Conservation (phyloP, 2,329 filamentous ascomycete species). For the Microthyrium microscopicum region DNA sequence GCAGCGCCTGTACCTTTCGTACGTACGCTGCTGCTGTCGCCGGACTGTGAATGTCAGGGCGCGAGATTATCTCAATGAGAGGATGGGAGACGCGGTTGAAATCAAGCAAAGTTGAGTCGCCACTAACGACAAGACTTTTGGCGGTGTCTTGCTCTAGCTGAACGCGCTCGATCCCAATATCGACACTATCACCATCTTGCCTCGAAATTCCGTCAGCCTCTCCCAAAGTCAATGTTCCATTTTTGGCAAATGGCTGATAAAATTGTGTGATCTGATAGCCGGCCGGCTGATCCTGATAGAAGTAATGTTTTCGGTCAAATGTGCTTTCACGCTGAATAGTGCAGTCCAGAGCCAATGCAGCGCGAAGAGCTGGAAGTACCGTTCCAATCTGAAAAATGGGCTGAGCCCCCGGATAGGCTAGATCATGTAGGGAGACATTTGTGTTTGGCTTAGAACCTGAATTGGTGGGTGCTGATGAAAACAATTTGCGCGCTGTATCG, state of each 20-base stretch:
- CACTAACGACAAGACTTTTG: constrained; percentile 70
- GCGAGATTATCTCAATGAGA: constrained; percentile 86
- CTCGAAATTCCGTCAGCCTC: constrained; percentile 64
- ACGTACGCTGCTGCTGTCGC: constrained; percentile 78
- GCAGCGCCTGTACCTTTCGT: constrained; percentile 67
- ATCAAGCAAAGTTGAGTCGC: constrained; percentile 57
- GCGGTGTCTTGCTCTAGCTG: constrained; percentile 98
- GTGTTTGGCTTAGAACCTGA: constrained; percentile 44
- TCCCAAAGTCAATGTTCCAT: constrained; percentile 56
- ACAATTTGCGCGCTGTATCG: constrained; percentile 77
- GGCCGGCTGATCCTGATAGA: constrained; percentile 93
- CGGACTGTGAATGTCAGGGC: constrained; percentile 74
- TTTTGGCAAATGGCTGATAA: constrained; percentile 53
- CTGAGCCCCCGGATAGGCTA: constrained; percentile 77
- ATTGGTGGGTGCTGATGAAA: constrained; percentile 44
- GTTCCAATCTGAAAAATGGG: constrained; percentile 70
- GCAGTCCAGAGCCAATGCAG: constrained; percentile 72
- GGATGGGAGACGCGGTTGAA: constrained; percentile 88
- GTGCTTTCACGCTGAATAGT: constrained; percentile 57
- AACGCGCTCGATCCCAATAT: constrained; percentile 75
- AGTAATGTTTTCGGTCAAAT: constrained; percentile 97
- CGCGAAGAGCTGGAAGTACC: constrained; percentile 75
- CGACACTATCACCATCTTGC: constrained; percentile 53
- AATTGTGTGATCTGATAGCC: constrained; percentile 98
- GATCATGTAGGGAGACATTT: constrained; percentile 78